A percentile compares a stretch with the other conserved stretches of the same genome.
phyloP scores from a whole-genome alignment of 208 protist species.

The Strigomonas culicis region DNA sequence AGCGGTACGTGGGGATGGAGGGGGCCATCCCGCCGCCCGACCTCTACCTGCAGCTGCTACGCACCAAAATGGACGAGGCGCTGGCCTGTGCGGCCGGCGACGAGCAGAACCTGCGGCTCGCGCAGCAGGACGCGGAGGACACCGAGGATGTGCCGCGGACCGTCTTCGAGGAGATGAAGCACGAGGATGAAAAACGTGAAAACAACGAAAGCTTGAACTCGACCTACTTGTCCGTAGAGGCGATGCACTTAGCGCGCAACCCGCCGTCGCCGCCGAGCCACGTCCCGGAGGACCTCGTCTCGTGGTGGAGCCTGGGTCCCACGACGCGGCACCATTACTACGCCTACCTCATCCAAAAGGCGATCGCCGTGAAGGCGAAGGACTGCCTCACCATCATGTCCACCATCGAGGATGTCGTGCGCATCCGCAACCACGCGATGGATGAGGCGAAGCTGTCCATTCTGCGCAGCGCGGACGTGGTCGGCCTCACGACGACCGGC shows the following conservation, averaged over 20 bases:
- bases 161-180: slow-evolving; percentile 89
- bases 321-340: slow-evolving; percentile 77
- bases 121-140: slow-evolving; percentile 21
- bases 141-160: slow-evolving; percentile 73
- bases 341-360: slow-evolving; percentile 74
- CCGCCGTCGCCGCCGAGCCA: slow-evolving; percentile 43
- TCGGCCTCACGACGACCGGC: slow-evolving; percentile 92
- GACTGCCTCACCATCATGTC: slow-evolving; percentile 78
- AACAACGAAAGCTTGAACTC: slow-evolving; percentile 68
- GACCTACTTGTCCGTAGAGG: slow-evolving; percentile 70
- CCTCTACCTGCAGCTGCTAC: slow-evolving; percentile 45
- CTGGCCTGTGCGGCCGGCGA: slow-evolving; percentile 9
- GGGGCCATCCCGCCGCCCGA: slow-evolving; percentile 16
- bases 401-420: slow-evolving; percentile 57
- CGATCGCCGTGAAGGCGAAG: slow-evolving; percentile 68
- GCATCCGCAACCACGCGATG: slow-evolving; percentile 78
- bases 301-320: slow-evolving; percentile 81
- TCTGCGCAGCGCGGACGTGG: slow-evolving; percentile 83
- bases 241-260: slow-evolving; percentile 49
- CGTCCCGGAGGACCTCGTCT: slow-evolving; percentile 71
- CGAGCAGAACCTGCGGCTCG: not conserved
- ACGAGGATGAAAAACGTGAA: slow-evolving; percentile 69
- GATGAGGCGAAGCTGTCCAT: slow-evolving; percentile 74
- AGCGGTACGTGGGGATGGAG: slow-evolving; percentile 45
- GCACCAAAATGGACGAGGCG: slow-evolving; percentile 30